phyloP scores from a whole-genome alignment of 2,329 filamentous ascomycete species.

The Ophioceras dolichostomum region DNA sequence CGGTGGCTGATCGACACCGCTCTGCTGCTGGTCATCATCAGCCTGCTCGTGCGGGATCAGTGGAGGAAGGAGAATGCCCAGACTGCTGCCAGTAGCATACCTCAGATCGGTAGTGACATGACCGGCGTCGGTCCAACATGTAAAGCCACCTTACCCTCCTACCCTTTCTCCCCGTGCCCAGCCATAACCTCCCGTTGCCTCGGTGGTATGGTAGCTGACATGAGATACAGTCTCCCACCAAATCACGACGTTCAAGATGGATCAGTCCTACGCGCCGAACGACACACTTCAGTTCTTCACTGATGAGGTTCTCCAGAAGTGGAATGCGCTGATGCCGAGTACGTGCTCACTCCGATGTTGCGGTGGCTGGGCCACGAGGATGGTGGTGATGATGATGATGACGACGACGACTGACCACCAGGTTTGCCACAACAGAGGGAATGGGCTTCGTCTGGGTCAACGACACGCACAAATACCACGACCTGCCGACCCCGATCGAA shows the following conservation, averaged over 20 bases:
- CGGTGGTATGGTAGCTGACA: not conserved
- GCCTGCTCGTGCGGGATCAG: constrained; percentile 20
- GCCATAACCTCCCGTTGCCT: not conserved
- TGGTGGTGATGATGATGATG: too few species aligned
- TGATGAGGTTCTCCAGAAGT: constrained; percentile 18
- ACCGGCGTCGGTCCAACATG: constrained; percentile 21
- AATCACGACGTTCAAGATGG: constrained; percentile 19
- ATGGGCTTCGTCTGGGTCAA: constrained; percentile 24
- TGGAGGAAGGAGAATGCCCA: constrained; percentile 9
- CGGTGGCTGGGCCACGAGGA: too few species aligned
- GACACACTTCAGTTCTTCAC: constrained; percentile 24
- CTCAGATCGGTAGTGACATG: constrained; percentile 22
- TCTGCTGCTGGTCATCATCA: constrained; percentile 23
- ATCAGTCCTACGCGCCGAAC: constrained; percentile 20
- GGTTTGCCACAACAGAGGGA: constrained; percentile 10
- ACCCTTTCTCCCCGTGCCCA: constrained; percentile 1
- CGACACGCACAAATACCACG: constrained; percentile 21
- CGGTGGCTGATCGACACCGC: constrained; percentile 26
- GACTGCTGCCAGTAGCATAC: constrained; percentile 9
- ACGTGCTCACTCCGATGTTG: constrained; percentile 3
- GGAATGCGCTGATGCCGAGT: constrained; percentile 23
- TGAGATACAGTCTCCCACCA: constrained; percentile 19
- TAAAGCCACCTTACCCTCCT: too few species aligned
- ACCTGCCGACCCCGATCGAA: constrained; percentile 21
- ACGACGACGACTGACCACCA: constrained; percentile 1